Evolutionary conservation across 805 yeast genomes (phyloP), one percentile per base, ranked within the genome.

Genomic region (Kodamaea neixiangensis): DNA sequence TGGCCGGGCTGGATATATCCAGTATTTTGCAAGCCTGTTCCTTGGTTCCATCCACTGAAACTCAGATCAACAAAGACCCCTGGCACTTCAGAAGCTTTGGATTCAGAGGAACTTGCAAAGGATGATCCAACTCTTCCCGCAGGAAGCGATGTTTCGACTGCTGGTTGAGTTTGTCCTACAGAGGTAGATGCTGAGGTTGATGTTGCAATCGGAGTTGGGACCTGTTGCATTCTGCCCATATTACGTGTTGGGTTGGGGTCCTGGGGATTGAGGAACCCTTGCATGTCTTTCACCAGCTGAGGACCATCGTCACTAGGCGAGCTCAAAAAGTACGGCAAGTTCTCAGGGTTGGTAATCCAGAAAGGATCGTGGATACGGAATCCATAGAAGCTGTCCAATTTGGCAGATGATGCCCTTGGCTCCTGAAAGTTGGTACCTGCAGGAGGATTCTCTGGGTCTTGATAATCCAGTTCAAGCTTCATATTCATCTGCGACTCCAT

Each of bases 291-390:
- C 20, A 39, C 20, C 49, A 46, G 49, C 7, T 25, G 31, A 4
- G 48, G 54, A 3, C 52, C 54, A 21, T 62, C 70, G 35, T 66
- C 71, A 48, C 64, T 62, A 1, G 72, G 60, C 7, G 59, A 52
- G 31, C 56, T 56, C 19, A 58, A 51, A 53, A 66, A 64, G 62
- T 64, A 65, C 7, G 78, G 77, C 48, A 76, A 62, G 54, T 75
- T 77, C 42, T 69, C 77, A 2, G 82, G 81, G 55, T 77, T 76
- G 14, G 78, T 76, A 43, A 78, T 67, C 73, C 79, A 78, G 54
- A 79, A 79, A 5, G 83, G 83, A 59, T 79, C 84, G 44, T 66
- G 68, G 35, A 76, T 58, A 44, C 67, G 62, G 55, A 76, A 70
- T 7, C 81, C 78, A 20, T 71, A 58, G 46, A 73, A 61, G 18